Evolutionary conservation across 805 yeast genomes (phyloP), one percentile per base, ranked within the genome.

Genomic region (Zygoascus ofunaensis): DNA sequence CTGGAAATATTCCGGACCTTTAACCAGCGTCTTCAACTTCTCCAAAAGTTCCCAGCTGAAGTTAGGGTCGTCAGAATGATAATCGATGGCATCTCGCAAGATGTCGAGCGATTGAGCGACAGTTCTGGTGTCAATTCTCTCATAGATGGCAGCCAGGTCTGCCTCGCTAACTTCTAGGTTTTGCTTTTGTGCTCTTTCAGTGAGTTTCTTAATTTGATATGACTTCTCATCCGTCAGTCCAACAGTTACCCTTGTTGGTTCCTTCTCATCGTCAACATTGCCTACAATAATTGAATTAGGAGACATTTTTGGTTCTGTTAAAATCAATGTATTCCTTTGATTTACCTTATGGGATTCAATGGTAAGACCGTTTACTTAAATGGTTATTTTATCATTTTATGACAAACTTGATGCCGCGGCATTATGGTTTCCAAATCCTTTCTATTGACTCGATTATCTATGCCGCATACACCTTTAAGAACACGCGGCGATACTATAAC

Each of bases 31-130:
- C 39, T 47, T 34, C 26, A 72, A 59, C 42, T 64, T 63, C 4
- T 58, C 60, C 50, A 65, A 64, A 34, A 68, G 69, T 2, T 52
- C 59, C 4, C 45, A 46, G n/a, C 72, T 69, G 47, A 76, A 65
- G 53, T 74, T 75, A 28, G 69, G 68, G 53, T 77, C 82, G 42
- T 66, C 71, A 3, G 52, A 54, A 49, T 74, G 77, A 12, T 69
- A 66, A 0, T 51, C 64, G 2, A 70, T 48, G 4, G 73, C 70
- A n/a, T 63, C 57, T 24, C 58, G 52, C 32, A 78, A 55, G 28
- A 74, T 65, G 5, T 59, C 61, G 1, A 66, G 26, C 0, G 77
- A 68, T 38, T 72, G 73, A 2, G 62, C 69, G 8, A 53, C 54
- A 2, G 63, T 39, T 52, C 70, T 48, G 22, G 52, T 49, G 12